Conservation (phyloP, 1,284 basidiomycete species). For the Ustanciosporium gigantosporum region DNA sequence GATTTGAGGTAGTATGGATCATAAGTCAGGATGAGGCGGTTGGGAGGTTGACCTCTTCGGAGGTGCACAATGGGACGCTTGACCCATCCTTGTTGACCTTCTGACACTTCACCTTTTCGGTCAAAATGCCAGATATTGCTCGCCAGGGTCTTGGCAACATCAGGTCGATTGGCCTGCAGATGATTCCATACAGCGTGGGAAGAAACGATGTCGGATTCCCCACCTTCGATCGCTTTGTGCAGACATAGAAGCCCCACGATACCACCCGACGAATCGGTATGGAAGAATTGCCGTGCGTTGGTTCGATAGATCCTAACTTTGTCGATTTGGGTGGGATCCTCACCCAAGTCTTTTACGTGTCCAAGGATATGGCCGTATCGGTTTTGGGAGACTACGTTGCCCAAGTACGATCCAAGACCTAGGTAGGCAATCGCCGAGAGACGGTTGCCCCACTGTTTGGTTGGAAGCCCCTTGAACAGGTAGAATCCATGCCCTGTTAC, state of each 20-base stretch:
- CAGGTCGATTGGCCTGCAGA: constrained; percentile 62
- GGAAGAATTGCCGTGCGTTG: constrained; percentile 63
- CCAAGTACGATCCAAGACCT: constrained; percentile 61
- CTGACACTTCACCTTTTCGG: constrained; percentile 49
- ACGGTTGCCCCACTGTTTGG: constrained; percentile 59
- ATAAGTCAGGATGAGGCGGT: constrained; percentile 43
- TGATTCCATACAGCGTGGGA: constrained; percentile 63
- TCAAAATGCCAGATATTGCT: constrained; percentile 54
- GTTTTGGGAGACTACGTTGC: constrained; percentile 62
- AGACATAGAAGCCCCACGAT: constrained; percentile 64
- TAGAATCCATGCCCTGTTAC: constrained; percentile 60
- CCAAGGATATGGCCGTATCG: constrained; percentile 63
- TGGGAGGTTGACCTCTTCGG: constrained; percentile 21
- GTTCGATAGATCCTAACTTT: constrained; percentile 64
- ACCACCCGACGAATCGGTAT: constrained; percentile 56
- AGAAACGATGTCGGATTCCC: constrained; percentile 63
- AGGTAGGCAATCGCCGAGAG: constrained; percentile 62
- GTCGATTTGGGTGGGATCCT: constrained; percentile 63
- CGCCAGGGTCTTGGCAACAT: constrained; percentile 62
- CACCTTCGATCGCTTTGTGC: constrained; percentile 63
- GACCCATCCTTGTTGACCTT: constrained; percentile 31
- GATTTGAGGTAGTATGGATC: constrained; percentile 58
- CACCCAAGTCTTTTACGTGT: constrained; percentile 64
- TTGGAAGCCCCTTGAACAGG: constrained; percentile 63
- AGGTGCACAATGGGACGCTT: constrained; percentile 41